Percentiles rank a stretch among this genome's conserved stretches.
Evolutionary conservation across 306 rosid genomes (phyloP).

Genomic region (Malus fusca): DNA sequence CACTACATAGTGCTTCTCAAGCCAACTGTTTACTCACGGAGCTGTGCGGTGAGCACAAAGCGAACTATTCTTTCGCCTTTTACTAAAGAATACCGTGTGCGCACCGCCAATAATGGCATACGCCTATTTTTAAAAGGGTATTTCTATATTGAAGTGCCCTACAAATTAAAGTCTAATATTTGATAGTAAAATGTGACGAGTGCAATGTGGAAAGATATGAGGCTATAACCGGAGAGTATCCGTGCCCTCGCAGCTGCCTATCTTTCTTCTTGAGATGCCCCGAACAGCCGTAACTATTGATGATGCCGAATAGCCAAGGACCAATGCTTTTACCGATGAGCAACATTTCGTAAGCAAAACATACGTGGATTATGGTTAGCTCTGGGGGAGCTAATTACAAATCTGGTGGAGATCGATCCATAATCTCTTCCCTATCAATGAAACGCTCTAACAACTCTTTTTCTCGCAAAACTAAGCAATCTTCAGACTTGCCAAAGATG

Average conservation of each 20-base stretch:
- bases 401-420: constrained; percentile 3
- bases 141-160: not conserved
- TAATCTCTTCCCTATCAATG: constrained; percentile 72
- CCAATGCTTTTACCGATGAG: no score
- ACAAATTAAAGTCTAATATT: not conserved
- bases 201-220: no score
- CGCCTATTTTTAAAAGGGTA: constrained; percentile 15
- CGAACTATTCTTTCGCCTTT: constrained; percentile 73
- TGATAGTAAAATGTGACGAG: no score
- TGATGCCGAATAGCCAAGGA: no score
- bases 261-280: no score
- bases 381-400: not conserved
- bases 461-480: constrained; percentile 56
- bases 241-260: no score
- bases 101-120: constrained; percentile 5
- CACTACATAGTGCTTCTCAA: not conserved
- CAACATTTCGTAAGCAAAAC: not conserved
- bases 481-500: constrained; percentile 59
- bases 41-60: constrained; percentile 32
- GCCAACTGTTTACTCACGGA: not conserved
- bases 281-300: no score
- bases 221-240: no score
- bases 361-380: not conserved
- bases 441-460: constrained; percentile 70
- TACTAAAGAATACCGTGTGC: constrained; percentile 62